Evolutionary conservation across 1,139 yeast species (phyloP).

Genomic region (Diutina mesorugosa): DNA sequence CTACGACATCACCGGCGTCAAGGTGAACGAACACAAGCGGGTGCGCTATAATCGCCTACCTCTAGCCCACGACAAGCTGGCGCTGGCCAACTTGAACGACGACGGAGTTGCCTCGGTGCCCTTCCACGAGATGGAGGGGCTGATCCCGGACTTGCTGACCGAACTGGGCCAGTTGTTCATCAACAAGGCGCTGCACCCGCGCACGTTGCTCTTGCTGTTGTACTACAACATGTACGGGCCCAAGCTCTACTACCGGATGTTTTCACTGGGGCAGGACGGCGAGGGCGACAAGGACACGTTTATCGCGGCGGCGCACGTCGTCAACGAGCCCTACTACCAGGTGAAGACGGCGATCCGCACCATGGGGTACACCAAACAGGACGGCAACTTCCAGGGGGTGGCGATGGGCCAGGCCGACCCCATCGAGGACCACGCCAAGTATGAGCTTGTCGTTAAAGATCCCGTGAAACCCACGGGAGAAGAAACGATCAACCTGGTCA

Average conservation of each 20-base stretch:
- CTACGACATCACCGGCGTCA: conserved; percentile 18
- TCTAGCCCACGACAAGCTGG: conserved; percentile 10
- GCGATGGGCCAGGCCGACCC: conserved; percentile 2
- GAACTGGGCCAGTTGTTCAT: conserved; percentile 54
- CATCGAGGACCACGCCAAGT: not conserved
- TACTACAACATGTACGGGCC: conserved; percentile 56
- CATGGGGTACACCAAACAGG: not conserved
- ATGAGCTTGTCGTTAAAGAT: not conserved
- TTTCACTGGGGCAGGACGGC: conserved; percentile 60
- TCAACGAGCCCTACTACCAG: conserved; percentile 37
- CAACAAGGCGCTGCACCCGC: conserved; percentile 37
- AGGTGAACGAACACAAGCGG: conserved; percentile 10
- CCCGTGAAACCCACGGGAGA: not conserved
- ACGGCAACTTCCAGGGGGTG: not conserved
- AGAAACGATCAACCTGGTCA: not conserved
- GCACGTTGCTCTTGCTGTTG: conserved; percentile 37
- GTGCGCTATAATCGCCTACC: conserved; percentile 16
- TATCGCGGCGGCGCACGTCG: conserved; percentile 47
- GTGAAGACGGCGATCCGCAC: conserved; percentile 11
- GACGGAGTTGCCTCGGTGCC: conserved; percentile 1
- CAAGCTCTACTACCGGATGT: conserved; percentile 40
- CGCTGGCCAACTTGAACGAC: conserved; percentile 10
- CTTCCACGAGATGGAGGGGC: conserved; percentile 40
- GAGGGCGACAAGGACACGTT: conserved; percentile 66
- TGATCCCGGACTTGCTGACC: conserved; percentile 50